Base-by-base conservation (phyloP, 2,329 filamentous ascomycete genomes). In the Rutstroemia sydowiana region DNA sequence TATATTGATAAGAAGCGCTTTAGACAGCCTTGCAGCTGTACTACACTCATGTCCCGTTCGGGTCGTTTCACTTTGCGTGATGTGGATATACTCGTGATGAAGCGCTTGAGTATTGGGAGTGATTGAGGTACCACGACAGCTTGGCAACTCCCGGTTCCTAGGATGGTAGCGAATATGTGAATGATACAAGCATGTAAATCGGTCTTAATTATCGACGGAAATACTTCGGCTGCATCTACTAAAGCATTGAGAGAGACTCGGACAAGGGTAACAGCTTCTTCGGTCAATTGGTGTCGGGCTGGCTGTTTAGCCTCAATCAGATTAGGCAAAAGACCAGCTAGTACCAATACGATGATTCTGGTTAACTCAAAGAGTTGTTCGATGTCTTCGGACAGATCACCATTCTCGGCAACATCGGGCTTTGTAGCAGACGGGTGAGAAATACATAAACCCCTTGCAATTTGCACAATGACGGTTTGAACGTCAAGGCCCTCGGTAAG, bases 291-390 rank as follows among this genome's bases (percentile, higher is more conserved):
- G 63, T 89, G 84, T 81, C 82, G 60, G 77, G 75, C 58, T 78
- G 81, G 32, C 78, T 82, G 45, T 63, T 69, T 68, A 34, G 76
- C 73, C 55, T 88, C 85, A 4, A 81, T 81, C 4, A 95, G 73
- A 55, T 92, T 95, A 4, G 95, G 93, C 20, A 98, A 74, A 36
- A 96, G 74, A 0, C 91, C 89, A 0, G 90, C 87, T 26, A 98
- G 76, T 1, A 97, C 92, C 8, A 98, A 75, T 14, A 97, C 92
- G 57, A 97, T 96, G 65, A 96, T 95, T 57, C 93, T 82, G 0
- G 93, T 98, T 43, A 98, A 76, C 69, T 98, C 93, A 63, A 98
- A 98, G 0, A 98, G 77, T 69, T 98, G 93, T 65, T 98, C 93
- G 57, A 98, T 95, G 65, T 98, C 93, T 64, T 98, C 93, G 0